A percentile compares a stretch with the other conserved stretches of the same genome.
Evolutionary conservation across 2,329 filamentous ascomycete genomes (phyloP).

Genomic region (Penicillium griseofulvum): DNA sequence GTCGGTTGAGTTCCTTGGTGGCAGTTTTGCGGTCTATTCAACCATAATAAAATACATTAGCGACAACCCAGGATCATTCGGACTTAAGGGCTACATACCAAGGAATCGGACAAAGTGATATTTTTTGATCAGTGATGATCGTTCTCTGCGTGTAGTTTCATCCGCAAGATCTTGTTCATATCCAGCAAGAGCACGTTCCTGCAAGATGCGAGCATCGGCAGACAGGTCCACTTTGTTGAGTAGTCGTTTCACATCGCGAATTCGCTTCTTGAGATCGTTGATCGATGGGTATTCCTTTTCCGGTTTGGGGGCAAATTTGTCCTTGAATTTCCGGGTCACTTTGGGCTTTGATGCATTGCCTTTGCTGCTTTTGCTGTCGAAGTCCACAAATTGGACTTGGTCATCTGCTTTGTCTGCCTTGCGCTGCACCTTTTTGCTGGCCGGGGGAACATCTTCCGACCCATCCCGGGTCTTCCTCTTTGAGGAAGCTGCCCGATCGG

Average conservation of each 20-base stretch:
- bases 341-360: conserved; percentile 8
- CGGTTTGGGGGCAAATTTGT: conserved; percentile 20
- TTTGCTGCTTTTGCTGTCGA: conserved; percentile 9
- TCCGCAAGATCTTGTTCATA: conserved; percentile 56
- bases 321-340: conserved; percentile 19
- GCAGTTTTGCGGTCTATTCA: conserved; percentile 43
- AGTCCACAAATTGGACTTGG: conserved; percentile 12
- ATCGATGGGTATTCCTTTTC: conserved; percentile 37
- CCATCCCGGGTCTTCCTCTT: conserved; percentile 32
- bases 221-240: conserved; percentile 52
- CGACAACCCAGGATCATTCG: neutral
- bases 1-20: conserved; percentile 38
- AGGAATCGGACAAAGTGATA: conserved; percentile 69
- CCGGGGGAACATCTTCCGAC: conserved; percentile 25
- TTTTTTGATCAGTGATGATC: conserved; percentile 56
- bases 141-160: conserved; percentile 49
- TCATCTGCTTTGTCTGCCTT: conserved; percentile 10
- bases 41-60: conserved; percentile 7
- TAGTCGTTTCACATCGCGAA: conserved; percentile 56
- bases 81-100: conserved; percentile 33
- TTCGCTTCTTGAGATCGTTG: conserved; percentile 55
- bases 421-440: conserved; percentile 28
- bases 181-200: conserved; percentile 58
- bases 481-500: conserved; percentile 17
- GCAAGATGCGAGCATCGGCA: conserved; percentile 55